A percentile compares a stretch with the other conserved stretches of the same genome.
Evolutionary conservation across 495 filamentous ascomycete genomes (phyloP).

Genomic region (Talaromyces wortmannii): DNA sequence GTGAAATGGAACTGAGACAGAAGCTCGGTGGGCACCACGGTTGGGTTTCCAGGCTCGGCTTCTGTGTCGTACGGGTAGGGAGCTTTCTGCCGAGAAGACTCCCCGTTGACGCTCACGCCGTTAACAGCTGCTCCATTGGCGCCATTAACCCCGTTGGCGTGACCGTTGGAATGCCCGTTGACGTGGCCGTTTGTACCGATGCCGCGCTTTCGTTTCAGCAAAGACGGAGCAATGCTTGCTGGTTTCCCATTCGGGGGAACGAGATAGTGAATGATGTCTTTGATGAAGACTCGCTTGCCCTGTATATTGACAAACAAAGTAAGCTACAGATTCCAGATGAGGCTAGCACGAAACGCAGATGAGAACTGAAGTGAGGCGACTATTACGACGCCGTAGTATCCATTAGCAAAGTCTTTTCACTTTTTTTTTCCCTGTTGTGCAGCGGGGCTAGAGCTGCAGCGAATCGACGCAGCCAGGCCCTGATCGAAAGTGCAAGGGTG

Average conservation of each 20-base stretch:
- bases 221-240: constrained; percentile 67
- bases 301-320: constrained; percentile 23
- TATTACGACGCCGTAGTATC: neutral
- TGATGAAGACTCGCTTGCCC: constrained; percentile 88
- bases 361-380: too few species aligned
- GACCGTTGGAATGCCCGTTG: constrained; percentile 18
- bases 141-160: constrained; percentile 16
- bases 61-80: constrained; percentile 53
- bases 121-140: constrained; percentile 13
- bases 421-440: neutral
- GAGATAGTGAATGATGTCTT: constrained; percentile 91
- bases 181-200: constrained; percentile 42
- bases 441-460: neutral
- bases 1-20: constrained; percentile 80
- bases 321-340: constrained; percentile 20
- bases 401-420: neutral
- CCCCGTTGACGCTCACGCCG: constrained; percentile 4
- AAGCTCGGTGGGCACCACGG: constrained; percentile 65
- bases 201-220: constrained; percentile 54
- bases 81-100: constrained; percentile 10
- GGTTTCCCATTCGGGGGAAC: constrained; percentile 64
- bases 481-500: neutral
- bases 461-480: neutral
- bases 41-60: constrained; percentile 64
- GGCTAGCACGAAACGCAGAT: too few species aligned